Evolutionary conservation across 306 rosid species (phyloP), one percentile per base, ranked within the genome.

Genomic region (Quercus alba): DNA sequence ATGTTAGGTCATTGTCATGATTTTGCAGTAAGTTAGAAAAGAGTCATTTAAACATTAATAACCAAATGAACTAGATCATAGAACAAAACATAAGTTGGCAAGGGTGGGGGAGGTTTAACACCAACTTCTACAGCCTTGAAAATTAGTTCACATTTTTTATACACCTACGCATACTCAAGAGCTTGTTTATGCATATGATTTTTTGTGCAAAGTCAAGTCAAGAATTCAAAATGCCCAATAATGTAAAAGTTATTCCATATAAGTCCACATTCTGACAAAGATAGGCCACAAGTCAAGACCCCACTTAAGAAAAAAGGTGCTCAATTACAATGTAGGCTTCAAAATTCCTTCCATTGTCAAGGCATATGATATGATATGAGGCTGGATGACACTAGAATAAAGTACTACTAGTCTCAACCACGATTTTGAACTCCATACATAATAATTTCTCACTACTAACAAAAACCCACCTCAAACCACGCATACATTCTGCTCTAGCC

Each of bases 321-420:
- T 52, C n/a, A 69, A 26, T 19, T 69, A 70, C 5, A 26, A 75
- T 64, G 66, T 10, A 31, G 51, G 63, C 62, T 67, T 31, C 52
- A 56, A 68, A 75, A 41, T 49, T 75, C 58, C 49, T 44, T 41
- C 54, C 49, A 72, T 21, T 25, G 70, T 70, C 52, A 84, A 76
- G 58, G 61, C 31, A 63, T 20, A 49, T 38, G 46, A 38, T 38
- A 38, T 38, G 44, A 38, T 38, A 38, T 30, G 31, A 61, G 71
- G 77, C 77, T 69, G 72, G 28, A 77, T 46, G 15, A 70, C 72
- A 78, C 4, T 63, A 31, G 61, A 33, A 64, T 55, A 19, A 1
- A 38, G 46, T 38, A 38, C 46, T 7, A 38, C 13, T 7, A 58
- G 54, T 57, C 38, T 56, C 49, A 3, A 59, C 64, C 64, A n/a